Conservation (phyloP, 768 basidiomycete species). For the Gymnopilus junonius region DNA sequence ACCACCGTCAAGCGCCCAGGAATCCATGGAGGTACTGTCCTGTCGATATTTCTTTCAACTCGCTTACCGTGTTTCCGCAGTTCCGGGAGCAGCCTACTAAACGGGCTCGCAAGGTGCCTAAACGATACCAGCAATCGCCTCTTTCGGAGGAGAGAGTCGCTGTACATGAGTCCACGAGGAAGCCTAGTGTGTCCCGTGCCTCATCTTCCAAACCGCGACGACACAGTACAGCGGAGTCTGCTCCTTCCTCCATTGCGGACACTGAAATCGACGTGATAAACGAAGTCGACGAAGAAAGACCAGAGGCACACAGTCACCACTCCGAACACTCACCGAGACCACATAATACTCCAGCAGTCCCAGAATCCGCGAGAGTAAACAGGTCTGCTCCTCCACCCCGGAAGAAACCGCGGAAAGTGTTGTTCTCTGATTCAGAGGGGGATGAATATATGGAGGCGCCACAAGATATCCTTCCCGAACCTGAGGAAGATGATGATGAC, state of each 20-base stretch:
- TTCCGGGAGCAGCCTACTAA: conserved; percentile 12
- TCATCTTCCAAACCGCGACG: conserved; percentile 9
- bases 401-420: conserved; percentile 26
- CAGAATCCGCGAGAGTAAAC: conserved; percentile 6
- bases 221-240: conserved; percentile 3
- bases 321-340: conserved; percentile 9
- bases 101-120: conserved; percentile 23
- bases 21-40: conserved; percentile 24
- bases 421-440: conserved; percentile 26
- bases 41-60: not conserved
- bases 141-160: conserved; percentile 18
- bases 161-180: conserved; percentile 7
- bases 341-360: not conserved
- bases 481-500: conserved; percentile 27
- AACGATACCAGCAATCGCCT: conserved; percentile 22
- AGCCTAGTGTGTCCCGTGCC: conserved; percentile 1
- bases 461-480: conserved; percentile 22
- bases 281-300: conserved; percentile 34
- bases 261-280: conserved; percentile 18
- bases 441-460: conserved; percentile 22
- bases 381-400: conserved; percentile 18
- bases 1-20: conserved; percentile 13
- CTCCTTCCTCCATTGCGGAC: not conserved
- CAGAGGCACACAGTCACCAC: conserved; percentile 19
- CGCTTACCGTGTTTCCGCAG: conserved; percentile 7